Evolutionary conservation across 2,329 filamentous ascomycete species (phyloP).

Genomic region (Ramularia collo-cygni): DNA sequence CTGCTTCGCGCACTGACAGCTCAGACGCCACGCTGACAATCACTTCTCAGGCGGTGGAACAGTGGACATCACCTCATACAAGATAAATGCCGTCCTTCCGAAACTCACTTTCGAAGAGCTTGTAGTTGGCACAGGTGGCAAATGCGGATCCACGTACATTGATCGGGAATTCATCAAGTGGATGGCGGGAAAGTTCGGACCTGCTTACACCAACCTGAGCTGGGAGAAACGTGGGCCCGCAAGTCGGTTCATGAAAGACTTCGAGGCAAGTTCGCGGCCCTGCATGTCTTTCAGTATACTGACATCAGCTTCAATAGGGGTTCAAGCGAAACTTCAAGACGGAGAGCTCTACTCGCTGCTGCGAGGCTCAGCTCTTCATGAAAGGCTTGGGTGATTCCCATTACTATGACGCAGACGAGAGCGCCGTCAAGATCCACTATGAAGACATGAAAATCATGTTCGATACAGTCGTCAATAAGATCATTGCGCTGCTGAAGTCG

Average conservation of each 20-base stretch:
- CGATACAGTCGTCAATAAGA: conserved; percentile 5
- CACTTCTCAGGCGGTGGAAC: conserved; percentile 5
- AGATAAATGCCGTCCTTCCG: conserved; percentile 2
- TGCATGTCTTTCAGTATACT: background rate
- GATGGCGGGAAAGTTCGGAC: conserved; percentile 8
- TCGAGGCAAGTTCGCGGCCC: conserved; percentile 1
- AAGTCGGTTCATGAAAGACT: conserved; percentile 11
- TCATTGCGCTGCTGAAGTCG: conserved; percentile 8
- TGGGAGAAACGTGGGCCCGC: conserved; percentile 8
- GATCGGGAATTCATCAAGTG: conserved; percentile 12
- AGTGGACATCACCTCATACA: conserved; percentile 12
- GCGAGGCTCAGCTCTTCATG: conserved; percentile 4
- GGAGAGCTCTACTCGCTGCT: background rate
- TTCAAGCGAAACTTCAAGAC: conserved; percentile 9
- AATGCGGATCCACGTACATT: conserved; percentile 15
- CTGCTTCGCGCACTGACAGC: too few species aligned
- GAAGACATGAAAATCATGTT: conserved; percentile 9
- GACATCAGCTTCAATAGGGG: background rate
- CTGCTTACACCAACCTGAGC: conserved; percentile 3
- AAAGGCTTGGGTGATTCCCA: background rate
- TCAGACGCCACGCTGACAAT: too few species aligned
- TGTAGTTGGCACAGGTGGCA: conserved; percentile 10
- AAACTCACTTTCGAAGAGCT: conserved; percentile 9
- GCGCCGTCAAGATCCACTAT: conserved; percentile 1
- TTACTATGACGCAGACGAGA: conserved; percentile 5